A percentile compares a stretch with the other conserved stretches of the same genome.
Conservation (phyloP, 441 rosid species). For the Erysimum cheiri region DNA sequence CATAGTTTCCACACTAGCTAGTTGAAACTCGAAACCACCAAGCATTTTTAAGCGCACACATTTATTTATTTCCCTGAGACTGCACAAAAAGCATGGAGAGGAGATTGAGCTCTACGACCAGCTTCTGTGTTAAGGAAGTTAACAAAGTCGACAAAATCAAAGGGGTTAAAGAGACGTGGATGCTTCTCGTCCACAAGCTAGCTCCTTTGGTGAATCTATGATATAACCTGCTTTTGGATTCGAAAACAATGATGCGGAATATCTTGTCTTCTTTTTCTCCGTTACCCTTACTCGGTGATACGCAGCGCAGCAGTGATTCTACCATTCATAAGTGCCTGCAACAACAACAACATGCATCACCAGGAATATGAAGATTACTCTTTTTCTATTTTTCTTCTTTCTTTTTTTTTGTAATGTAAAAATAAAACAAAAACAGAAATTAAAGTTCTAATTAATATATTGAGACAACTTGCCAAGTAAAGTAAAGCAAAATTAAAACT, state of each 20-base stretch:
- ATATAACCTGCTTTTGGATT: slow-evolving; percentile 50
- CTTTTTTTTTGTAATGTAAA: too few relatives aligned
- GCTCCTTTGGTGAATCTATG: slow-evolving; percentile 59
- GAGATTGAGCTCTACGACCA: slow-evolving; percentile 10
- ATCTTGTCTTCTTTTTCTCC: slow-evolving; percentile 54
- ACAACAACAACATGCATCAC: not conserved
- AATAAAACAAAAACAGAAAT: too few relatives aligned
- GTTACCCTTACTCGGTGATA: slow-evolving; percentile 62
- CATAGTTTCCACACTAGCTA: not conserved
- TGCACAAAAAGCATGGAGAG: slow-evolving; percentile 30
- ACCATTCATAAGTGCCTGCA: slow-evolving; percentile 36
- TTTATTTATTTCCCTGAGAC: not conserved
- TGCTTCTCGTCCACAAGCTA: slow-evolving; percentile 62
- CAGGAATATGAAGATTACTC: too few relatives aligned
- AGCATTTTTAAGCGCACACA: not conserved
- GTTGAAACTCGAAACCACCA: not conserved
- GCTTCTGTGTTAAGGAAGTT: slow-evolving; percentile 25
- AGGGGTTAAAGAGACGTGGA: slow-evolving; percentile 62
- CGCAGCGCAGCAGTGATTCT: not conserved
- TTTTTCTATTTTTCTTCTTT: too few relatives aligned
- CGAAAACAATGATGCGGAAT: slow-evolving; percentile 62
- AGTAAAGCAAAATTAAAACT: slow-evolving; percentile 22
- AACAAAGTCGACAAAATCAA: slow-evolving; percentile 42
- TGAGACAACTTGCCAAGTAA: too few relatives aligned
- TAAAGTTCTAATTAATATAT: too few relatives aligned